phyloP scores from a whole-genome alignment of 805 yeast genomes.

The Saccharomycopsis sp. region DNA sequence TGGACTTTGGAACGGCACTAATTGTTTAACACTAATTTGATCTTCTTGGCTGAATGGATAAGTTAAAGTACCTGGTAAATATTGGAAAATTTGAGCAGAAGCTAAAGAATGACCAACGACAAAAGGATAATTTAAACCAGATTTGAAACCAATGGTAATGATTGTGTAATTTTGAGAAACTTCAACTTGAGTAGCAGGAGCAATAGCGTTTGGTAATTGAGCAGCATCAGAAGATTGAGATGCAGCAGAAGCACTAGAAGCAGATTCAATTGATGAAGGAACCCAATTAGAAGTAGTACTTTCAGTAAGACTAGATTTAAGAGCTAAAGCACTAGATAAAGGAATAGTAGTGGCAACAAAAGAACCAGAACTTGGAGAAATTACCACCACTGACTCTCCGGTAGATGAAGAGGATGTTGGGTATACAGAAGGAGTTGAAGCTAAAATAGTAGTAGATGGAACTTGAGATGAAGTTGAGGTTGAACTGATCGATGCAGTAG shows the following conservation, averaged over 20 bases:
- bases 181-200: constrained; percentile 39
- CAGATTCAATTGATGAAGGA: constrained; percentile 14
- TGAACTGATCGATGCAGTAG: neutral
- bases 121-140: constrained; percentile 74
- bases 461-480: neutral
- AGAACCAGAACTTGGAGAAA: constrained; percentile 14
- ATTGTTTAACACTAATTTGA: constrained; percentile 48
- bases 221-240: constrained; percentile 23
- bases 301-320: neutral
- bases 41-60: constrained; percentile 43
- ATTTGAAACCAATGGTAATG: constrained; percentile 70
- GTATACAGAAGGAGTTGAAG: neutral
- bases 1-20: constrained; percentile 64
- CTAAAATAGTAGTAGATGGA: constrained; percentile 1
- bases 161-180: constrained; percentile 41
- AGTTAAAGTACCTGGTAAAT: constrained; percentile 60
- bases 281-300: constrained; percentile 14
- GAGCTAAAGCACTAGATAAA: constrained; percentile 2
- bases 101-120: constrained; percentile 63
- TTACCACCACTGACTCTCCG: constrained; percentile 7
- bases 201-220: constrained; percentile 65
- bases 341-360: constrained; percentile 15
- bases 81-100: constrained; percentile 78
- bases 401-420: constrained; percentile 3
- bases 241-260: neutral